Base-by-base conservation (phyloP, 345 rosid genomes). In the Rhizophora mangle region DNA sequence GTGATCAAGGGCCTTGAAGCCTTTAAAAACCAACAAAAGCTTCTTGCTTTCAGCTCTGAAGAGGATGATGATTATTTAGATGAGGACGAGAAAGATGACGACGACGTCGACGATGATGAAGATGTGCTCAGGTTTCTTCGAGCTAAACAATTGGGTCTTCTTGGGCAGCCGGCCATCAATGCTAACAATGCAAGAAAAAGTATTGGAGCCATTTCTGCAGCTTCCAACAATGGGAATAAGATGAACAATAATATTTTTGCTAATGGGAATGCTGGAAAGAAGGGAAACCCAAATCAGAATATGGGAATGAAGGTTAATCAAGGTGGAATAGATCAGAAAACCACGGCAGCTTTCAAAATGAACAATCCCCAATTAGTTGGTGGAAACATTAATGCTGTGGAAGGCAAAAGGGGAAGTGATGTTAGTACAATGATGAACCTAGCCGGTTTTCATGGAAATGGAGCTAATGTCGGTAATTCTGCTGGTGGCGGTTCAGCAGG, bases 251-350 rank as follows among this genome's bases (percentile, higher is more conserved):
- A 73, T 68, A 63, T 61, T 24, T 24, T 24, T 49, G 72, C 72
- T 37, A 84, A 74, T 53, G 78, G 62, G 57, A 84, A 84, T 79
- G 78, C 65, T 22, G 76, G 79, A 2, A 88, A 84, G 73, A 88
- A 84, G 73, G 88, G 82, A 52, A 86, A 76, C 75, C 83, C 79
- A 34, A 88, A 76, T 80, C 93, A 82, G 79, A 83, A 53, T 67
- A 34, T 62, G 72, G 86, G 78, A 60, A 71, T 76, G 66, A 79
- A 76, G 31, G 68, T 68, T 8, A 77, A 59, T 34, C 68, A 80
- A 36, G 83, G 80, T 15, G 78, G 65, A 36, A 74, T 83, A 52
- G 86, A 86, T 82, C 83, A 59, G 57, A 76, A 87, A 77, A 69
- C 82, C 9, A 68, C 86, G 78, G 81, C 88, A 15, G 86, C 89